Evolutionary conservation across 2,329 filamentous ascomycete species (phyloP).

Genomic region (Colletotrichum salicis): DNA sequence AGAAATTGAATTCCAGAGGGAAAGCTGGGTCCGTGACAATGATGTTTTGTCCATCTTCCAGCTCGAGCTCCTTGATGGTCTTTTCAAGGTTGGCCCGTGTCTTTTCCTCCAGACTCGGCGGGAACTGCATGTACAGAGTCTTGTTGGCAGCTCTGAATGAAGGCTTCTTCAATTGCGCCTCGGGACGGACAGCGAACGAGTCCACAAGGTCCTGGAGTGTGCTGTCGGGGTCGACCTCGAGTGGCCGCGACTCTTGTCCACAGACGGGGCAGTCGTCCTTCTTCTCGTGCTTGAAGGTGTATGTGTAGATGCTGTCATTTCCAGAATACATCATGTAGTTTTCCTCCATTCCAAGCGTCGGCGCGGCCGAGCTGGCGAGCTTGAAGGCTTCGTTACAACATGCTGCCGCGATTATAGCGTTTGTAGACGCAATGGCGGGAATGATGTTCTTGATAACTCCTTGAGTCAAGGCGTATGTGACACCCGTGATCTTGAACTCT

Average conservation of each 20-base stretch:
- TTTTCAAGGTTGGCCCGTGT: conserved; percentile 84
- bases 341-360: conserved; percentile 79
- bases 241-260: conserved; percentile 80
- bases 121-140: conserved; percentile 90
- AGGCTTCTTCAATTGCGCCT: conserved; percentile 93
- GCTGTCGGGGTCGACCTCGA: conserved; percentile 75
- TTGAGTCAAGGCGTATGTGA: conserved; percentile 95
- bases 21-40: conserved; percentile 95
- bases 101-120: conserved; percentile 83
- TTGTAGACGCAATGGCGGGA: conserved; percentile 96
- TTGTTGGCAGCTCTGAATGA: conserved; percentile 82
- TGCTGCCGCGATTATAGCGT: conserved; percentile 93
- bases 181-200: conserved; percentile 81
- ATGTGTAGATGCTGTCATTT: conserved; percentile 95
- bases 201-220: conserved; percentile 89
- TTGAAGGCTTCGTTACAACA: conserved; percentile 99
- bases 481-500: conserved; percentile 90
- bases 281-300: conserved; percentile 94
- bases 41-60: conserved; percentile 86
- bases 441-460: conserved; percentile 99
- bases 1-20: conserved; percentile 73
- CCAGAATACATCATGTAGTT: conserved; percentile 99
- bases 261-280: conserved; percentile 97
- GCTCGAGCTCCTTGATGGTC: conserved; percentile 77
- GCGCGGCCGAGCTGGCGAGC: conserved; percentile 84